phyloP scores from a whole-genome alignment of 2,329 filamentous ascomycete genomes.

The Fusarium verticillioides region DNA sequence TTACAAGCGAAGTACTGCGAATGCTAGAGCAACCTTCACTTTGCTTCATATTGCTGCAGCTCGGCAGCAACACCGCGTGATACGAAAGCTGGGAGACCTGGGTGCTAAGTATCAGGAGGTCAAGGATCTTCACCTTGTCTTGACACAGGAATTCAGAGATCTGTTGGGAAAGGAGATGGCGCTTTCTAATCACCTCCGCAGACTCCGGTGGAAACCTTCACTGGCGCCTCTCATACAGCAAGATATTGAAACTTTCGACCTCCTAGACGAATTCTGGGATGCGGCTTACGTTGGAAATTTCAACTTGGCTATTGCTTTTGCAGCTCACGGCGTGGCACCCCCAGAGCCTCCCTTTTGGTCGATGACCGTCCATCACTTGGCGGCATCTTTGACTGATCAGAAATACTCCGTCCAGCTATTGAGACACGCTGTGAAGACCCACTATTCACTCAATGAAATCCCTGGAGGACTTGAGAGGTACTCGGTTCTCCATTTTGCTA shows the following conservation, averaged over 20 bases:
- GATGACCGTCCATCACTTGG: conserved; percentile 1
- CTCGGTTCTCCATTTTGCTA: conserved; percentile 10
- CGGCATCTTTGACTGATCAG: not conserved
- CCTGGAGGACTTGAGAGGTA: not conserved
- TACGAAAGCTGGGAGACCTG: not conserved
- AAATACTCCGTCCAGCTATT: not conserved
- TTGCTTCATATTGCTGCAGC: conserved; percentile 15
- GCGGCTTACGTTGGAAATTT: not conserved
- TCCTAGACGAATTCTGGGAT: not conserved
- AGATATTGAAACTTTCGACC: not conserved
- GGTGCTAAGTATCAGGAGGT: not conserved
- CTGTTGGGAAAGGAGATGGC: not conserved
- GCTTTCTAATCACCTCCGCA: not conserved
- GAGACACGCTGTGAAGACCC: not conserved
- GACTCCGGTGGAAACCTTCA: not conserved
- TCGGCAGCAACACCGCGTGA: not conserved
- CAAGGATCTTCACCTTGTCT: not conserved
- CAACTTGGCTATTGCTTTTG: not conserved
- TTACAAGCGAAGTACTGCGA: too few relatives aligned
- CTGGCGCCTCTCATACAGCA: not conserved
- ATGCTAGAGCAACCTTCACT: not conserved
- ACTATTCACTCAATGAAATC: not conserved
- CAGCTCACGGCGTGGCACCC: not conserved
- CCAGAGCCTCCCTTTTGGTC: not conserved
- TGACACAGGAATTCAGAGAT: not conserved